phyloP scores from a whole-genome alignment of 2,329 filamentous ascomycete genomes.

The Aspergillus latus region DNA sequence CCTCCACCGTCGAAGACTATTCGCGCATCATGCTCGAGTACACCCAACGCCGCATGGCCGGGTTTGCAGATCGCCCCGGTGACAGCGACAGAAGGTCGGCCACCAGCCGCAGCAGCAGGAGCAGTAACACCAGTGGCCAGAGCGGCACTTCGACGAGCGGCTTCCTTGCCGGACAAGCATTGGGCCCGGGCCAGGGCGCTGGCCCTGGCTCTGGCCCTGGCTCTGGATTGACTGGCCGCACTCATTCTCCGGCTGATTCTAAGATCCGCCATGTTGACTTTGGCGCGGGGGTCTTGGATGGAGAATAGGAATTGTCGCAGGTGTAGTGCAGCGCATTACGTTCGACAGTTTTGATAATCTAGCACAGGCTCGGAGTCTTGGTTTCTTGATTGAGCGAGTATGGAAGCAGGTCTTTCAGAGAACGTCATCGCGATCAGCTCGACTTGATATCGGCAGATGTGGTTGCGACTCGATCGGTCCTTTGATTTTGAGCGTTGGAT shows the following conservation, averaged over 20 bases:
- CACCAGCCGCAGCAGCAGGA: constrained; percentile 31
- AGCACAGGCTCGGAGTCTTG: neutral
- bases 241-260: neutral
- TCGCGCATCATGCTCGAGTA: constrained; percentile 41
- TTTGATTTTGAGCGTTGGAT: too few relatives aligned
- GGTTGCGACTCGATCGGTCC: too few relatives aligned
- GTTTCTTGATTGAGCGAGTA: neutral
- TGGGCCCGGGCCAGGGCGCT: constrained; percentile 14
- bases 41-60: constrained; percentile 39
- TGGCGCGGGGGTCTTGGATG: neutral
- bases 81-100: constrained; percentile 14
- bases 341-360: neutral
- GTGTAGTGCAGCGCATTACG: neutral
- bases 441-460: too few relatives aligned
- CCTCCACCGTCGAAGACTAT: constrained; percentile 37
- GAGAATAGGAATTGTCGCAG: neutral
- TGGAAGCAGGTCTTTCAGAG: too few relatives aligned
- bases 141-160: constrained; percentile 25
- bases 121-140: constrained; percentile 30
- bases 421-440: too few relatives aligned
- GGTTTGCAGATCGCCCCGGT: constrained; percentile 28
- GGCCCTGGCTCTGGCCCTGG: neutral
- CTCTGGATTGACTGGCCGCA: too few relatives aligned
- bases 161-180: constrained; percentile 22
- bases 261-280: constrained; percentile 10